These are phyloP conservation scores for Naegleria fowleri DNA, from an alignment of 208 protist species.

Conservation along the genomic window DNA sequence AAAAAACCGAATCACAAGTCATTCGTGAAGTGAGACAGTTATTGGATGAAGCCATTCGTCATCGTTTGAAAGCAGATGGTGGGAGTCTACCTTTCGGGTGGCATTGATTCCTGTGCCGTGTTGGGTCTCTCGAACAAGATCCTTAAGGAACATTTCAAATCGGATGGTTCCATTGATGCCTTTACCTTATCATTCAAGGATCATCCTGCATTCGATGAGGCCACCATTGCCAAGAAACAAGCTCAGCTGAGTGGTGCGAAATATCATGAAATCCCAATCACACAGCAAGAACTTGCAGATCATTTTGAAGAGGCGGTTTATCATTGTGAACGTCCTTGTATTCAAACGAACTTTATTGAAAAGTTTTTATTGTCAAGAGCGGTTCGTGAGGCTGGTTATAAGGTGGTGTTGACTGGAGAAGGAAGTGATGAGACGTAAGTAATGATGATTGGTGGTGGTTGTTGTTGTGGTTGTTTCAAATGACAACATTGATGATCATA, in stretches of 20 bases:
- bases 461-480: too few species aligned
- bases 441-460: conserved; percentile 53
- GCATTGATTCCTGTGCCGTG: conserved; percentile 64
- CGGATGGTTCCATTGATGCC: neutral
- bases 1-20: neutral
- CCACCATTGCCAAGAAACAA: neutral
- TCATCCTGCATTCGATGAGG: neutral
- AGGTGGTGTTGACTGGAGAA: conserved; percentile 41
- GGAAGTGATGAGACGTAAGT: conserved; percentile 74
- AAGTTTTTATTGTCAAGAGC: neutral
- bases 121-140: conserved; percentile 47
- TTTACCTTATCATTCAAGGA: neutral
- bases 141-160: neutral
- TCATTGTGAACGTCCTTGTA: neutral
- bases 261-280: neutral
- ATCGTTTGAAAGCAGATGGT: conserved; percentile 62
- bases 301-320: neutral
- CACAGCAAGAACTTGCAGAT: neutral
- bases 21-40: conserved; percentile 12
- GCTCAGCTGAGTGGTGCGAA: neutral
- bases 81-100: conserved; percentile 72
- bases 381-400: neutral
- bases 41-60: conserved; percentile 34
- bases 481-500: too few species aligned
- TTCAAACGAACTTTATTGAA: neutral